Base-by-base conservation (phyloP, 176 grass and related monocot genomes). In the Triticum urartu region DNA sequence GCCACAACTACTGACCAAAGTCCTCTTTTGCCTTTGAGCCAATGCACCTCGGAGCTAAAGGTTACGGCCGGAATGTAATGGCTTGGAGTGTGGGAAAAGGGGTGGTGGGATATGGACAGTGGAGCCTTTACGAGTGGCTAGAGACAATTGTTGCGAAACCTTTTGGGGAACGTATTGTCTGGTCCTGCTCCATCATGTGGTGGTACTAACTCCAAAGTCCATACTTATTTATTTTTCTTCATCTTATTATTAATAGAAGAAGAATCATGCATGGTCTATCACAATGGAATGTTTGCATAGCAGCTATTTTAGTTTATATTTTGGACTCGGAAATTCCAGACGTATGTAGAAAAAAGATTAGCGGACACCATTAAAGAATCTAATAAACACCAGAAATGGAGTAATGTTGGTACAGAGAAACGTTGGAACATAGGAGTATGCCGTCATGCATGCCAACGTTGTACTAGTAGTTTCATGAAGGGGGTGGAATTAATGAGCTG, bases 51-150 rank as follows among this genome's bases (percentile, higher is more conserved):
- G n/a, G 61, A 61, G 62, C 61, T 76, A 78, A 72, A 78, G 54
- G 72, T 64, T 72, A 79, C 21, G 17, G 83, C 83, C 52, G 39
- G 83, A 86, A 89, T 82, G 89, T 34, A 87, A 83, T 66, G 65
- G 5, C 40, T 90, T 87, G 84, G 89, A 87, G 73, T 42, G 54
- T 73, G 65, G 84, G 84, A 64, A 90, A 64, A 64, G 0, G 40
- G 72, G 11, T 18, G 38, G 20, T 21, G n/a, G 59, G 88, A 83
- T 32, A 72, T 72, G 72, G 79, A 86, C 88, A 90, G 54, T 71
- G 5, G 72, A 82, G 64, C 63, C 71, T 71, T 64, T 78, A 34
- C n/a, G 43, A n/a, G 34, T 68, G 50, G 14, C 5, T 70, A 64
- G 15, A 84, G 52, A 38, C 9, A 61, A 21, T 59, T 72, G 21